Base-by-base conservation (phyloP, 2,329 filamentous ascomycete species). In the Talaromyces sp. region DNA sequence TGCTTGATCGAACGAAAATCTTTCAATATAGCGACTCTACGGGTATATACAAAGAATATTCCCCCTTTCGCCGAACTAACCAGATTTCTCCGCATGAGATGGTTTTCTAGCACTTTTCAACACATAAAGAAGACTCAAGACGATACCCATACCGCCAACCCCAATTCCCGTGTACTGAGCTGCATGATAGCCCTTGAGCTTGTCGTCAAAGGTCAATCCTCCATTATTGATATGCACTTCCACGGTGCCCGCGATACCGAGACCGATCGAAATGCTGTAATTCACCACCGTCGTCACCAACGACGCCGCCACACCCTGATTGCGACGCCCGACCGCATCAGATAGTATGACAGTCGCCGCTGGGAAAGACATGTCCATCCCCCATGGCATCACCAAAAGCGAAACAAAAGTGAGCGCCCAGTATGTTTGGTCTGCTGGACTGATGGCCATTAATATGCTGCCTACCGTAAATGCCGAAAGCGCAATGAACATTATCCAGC, bases 181-280 rank as follows among this genome's bases (percentile, higher is more conserved):
- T 2, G 75, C 74, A 4, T 78, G 73, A 61, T 78, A 82, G 1
- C 79, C 79, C 22, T 67, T 62, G 50, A 81, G 62, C 1, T 69
- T 58, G 60, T 80, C 72, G n/a, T 49, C 43, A 19, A 62, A 49
- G 4, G 64, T 66, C 10, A 19, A 62, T 0, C 78, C 80, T 9
- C 73, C 76, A 25, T 75, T 60, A 58, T 79, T 78, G 49, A 83
- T 76, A 41, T 84, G 73, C 1, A 76, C 73, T 71, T 90, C 87
- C 2, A 90, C 84, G 0, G 87, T 90, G 0, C 87, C 88, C 0
- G 88, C 89, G 52, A 91, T 83, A 0, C 89, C 89, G 0, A 92
- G 80, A 0, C 87, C 88, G 1, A 90, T 76, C 0, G 86, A 87
- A 47, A 91, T 90, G 62, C 84, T 84, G 72, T 91, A 91, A 75